phyloP scores from a whole-genome alignment of 1,139 yeast species.

The Komagataea norvegica region DNA sequence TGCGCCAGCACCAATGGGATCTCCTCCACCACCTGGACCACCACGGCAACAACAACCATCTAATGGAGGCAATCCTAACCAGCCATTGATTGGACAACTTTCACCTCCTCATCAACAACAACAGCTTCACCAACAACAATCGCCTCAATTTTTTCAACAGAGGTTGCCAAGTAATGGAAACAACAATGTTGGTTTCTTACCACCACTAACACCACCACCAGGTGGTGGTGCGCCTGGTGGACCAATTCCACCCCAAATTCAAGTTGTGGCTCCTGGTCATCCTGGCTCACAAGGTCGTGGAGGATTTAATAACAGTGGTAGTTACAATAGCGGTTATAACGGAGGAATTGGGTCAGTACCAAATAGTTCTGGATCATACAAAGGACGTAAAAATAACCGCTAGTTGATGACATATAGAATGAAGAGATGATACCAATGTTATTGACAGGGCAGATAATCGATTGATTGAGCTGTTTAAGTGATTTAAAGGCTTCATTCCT shows the following conservation, averaged over 20 bases:
- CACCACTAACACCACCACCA: slow-evolving; percentile 6
- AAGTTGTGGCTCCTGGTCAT: not conserved
- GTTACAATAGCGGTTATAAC: slow-evolving; percentile 5
- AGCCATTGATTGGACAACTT: not conserved
- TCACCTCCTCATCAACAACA: slow-evolving; percentile 4
- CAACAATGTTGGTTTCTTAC: not conserved
- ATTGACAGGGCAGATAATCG: no score
- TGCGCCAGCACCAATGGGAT: slow-evolving; percentile 1
- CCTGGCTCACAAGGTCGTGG: not conserved
- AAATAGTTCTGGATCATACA: not conserved
- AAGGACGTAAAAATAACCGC: slow-evolving; percentile 2
- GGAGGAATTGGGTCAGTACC: slow-evolving; percentile 4
- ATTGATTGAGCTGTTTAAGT: no score
- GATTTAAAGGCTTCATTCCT: no score
- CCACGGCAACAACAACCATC: slow-evolving; percentile 3
- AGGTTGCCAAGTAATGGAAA: slow-evolving; percentile 5
- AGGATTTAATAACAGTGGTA: not conserved
- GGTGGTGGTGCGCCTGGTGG: not conserved
- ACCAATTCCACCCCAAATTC: not conserved
- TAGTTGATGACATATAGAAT: no score
- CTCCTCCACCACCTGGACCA: slow-evolving; percentile 1
- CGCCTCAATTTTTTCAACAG: slow-evolving; percentile 13
- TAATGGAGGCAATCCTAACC: slow-evolving; percentile 5
- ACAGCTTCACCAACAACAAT: slow-evolving; percentile 6
- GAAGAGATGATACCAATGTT: no score